These are phyloP conservation scores for Alternaria alternata DNA, from an alignment of 2,329 filamentous ascomycete species.

Conservation along the genomic window DNA sequence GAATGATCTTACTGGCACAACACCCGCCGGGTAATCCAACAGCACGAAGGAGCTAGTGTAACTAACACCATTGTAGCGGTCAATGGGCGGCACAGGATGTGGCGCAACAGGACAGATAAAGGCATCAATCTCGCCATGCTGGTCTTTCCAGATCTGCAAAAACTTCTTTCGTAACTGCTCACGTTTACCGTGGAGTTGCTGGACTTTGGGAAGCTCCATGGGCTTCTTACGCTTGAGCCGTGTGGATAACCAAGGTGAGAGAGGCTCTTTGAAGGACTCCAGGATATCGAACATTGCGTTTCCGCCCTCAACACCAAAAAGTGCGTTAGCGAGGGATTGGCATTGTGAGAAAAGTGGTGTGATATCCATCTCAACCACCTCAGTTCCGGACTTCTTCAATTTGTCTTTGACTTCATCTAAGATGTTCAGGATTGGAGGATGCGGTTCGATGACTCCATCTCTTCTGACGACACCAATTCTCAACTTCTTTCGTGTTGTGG, in stretches of 20 bases:
- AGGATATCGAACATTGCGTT: conserved; percentile 65
- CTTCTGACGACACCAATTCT: conserved; percentile 59
- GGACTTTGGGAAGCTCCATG: conserved; percentile 58
- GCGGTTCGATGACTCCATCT: conserved; percentile 61
- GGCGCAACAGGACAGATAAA: conserved; percentile 70
- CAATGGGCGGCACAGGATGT: conserved; percentile 68
- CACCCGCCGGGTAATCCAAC: conserved; percentile 68
- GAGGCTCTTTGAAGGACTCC: conserved; percentile 63
- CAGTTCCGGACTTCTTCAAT: conserved; percentile 54
- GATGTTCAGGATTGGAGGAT: conserved; percentile 59
- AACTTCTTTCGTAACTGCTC: conserved; percentile 64
- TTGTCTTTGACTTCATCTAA: conserved; percentile 56
- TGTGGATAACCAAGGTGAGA: conserved; percentile 67
- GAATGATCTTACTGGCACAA: conserved; percentile 63
- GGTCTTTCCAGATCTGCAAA: conserved; percentile 63
- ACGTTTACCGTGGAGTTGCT: conserved; percentile 62
- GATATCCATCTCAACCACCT: conserved; percentile 66
- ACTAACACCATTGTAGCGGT: conserved; percentile 68
- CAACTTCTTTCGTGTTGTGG: conserved; percentile 39
- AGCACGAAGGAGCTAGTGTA: conserved; percentile 70
- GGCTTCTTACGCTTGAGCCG: conserved; percentile 60
- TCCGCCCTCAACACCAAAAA: conserved; percentile 67
- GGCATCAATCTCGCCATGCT: conserved; percentile 62
- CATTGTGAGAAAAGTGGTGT: conserved; percentile 62
- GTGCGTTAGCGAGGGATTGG: conserved; percentile 64